Base-by-base conservation (phyloP, 768 basidiomycete genomes). In the Holtermanniella nyarrowii region DNA sequence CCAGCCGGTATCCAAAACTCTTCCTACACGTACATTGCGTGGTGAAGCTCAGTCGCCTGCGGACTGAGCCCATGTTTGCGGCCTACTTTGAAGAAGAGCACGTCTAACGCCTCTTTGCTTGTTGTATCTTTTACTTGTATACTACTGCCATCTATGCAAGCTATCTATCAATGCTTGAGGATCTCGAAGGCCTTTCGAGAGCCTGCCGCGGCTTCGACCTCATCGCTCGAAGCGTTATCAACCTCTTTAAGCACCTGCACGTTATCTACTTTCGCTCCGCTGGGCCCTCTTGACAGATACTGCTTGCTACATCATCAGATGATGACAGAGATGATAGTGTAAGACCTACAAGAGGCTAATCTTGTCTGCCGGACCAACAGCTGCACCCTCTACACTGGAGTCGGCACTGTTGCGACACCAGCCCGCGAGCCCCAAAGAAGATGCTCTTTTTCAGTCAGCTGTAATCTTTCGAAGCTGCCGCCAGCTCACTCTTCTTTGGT, bases 1-100 rank as follows among this genome's bases (percentile, higher is more conserved):
- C 93, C 2, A 78, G 81, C 25, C 82, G 90, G n/a, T 97, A 85
- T 74, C 95, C 95, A 13, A 76, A 74, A 14, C 78, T 97, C 7
- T 88, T 99, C 77, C 75, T 96, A 45, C 90, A 96, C 68, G 90
- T 96, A 20, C 85, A 93, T 62, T 70, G 76, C n/a, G 87, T 90
- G 61, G 77, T 99, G 58, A 77, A 78, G 7, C 75, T 78, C 25
- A 84, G 83, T 12, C 74, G 78, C n/a, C 76, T 96, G 40, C 77
- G 81, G 46, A 76, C 77, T 56, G 95, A 97, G 69, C 81, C 86
- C 14, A 88, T 90, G 84, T 97, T 97, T 75, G 80, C 82, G 66
- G 73, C 79, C 39, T 96, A 96, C 72, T 96, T 90, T 50, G 48
- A 58, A 39, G 62, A 63, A 40, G 53, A 37, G 31, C 31, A 37